phyloP scores from a whole-genome alignment of 2,329 filamentous ascomycete species.

The Metarhizium humberi region DNA sequence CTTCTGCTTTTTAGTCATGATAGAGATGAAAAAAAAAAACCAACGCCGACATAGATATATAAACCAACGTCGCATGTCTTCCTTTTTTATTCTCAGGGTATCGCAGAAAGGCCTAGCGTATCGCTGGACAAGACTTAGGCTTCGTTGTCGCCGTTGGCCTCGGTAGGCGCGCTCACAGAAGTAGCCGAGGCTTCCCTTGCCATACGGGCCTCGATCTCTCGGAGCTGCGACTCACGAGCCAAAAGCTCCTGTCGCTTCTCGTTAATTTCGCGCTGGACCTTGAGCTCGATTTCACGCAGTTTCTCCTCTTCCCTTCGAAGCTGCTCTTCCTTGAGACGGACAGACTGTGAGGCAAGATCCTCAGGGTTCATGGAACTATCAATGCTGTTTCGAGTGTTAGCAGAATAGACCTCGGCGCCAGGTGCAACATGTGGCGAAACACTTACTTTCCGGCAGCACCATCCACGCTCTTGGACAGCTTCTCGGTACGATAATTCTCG shows the following conservation, averaged over 20 bases:
- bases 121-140: constrained; percentile 29
- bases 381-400: constrained; percentile 45
- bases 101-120: constrained; percentile 21
- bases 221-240: constrained; percentile 94
- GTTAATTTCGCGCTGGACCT: constrained; percentile 99
- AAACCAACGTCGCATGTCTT: constrained; percentile 31
- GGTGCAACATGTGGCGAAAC: neutral
- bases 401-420: neutral
- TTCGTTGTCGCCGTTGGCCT: constrained; percentile 48
- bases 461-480: constrained; percentile 98
- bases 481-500: constrained; percentile 99
- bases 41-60: constrained; percentile 40
- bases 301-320: constrained; percentile 99
- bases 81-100: constrained; percentile 19
- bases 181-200: constrained; percentile 62
- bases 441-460: constrained; percentile 81
- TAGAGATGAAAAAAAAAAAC: constrained; percentile 24
- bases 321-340: constrained; percentile 98
- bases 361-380: constrained; percentile 85
- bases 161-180: constrained; percentile 26
- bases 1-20: constrained; percentile 32
- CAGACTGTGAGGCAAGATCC: constrained; percentile 91
- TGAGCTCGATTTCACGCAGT: constrained; percentile 97
- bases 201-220: constrained; percentile 98
- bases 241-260: constrained; percentile 98